Evolutionary conservation across 345 rosid genomes (phyloP).

Genomic region (Murraya paniculata): DNA sequence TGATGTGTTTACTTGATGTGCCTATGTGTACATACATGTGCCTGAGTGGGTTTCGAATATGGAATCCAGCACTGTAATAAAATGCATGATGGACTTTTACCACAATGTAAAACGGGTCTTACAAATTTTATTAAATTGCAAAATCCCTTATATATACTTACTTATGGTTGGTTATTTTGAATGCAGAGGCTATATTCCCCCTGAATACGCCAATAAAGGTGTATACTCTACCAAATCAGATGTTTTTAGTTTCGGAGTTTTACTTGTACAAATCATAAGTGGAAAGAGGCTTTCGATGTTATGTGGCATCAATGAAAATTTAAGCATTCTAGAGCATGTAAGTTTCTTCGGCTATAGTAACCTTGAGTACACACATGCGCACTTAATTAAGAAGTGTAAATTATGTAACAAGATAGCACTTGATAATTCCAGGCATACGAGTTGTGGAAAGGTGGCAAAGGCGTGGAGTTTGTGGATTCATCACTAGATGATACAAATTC

Average conservation of each 20-base stretch:
- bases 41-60: neutral
- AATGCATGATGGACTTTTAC: too few relatives aligned
- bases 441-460: neutral
- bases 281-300: neutral
- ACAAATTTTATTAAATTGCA: too few relatives aligned
- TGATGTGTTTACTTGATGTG: too few relatives aligned
- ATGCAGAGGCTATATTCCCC: slow-evolving; percentile 44
- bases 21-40: too few relatives aligned
- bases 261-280: slow-evolving; percentile 6
- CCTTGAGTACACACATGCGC: neutral
- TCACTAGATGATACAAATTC: neutral
- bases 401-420: neutral
- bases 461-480: slow-evolving; percentile 7
- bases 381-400: too few relatives aligned
- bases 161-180: neutral
- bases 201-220: slow-evolving; percentile 40
- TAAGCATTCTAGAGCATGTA: slow-evolving; percentile 28
- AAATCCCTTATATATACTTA: too few relatives aligned
- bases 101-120: too few relatives aligned
- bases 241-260: slow-evolving; percentile 4
- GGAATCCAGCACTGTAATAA: too few relatives aligned
- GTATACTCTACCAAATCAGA: slow-evolving; percentile 25
- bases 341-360: neutral
- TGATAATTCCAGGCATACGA: neutral
- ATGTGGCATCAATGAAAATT: neutral